Conservation (phyloP, 805 yeast genomes). For the Saccharomycopsis olivae region DNA sequence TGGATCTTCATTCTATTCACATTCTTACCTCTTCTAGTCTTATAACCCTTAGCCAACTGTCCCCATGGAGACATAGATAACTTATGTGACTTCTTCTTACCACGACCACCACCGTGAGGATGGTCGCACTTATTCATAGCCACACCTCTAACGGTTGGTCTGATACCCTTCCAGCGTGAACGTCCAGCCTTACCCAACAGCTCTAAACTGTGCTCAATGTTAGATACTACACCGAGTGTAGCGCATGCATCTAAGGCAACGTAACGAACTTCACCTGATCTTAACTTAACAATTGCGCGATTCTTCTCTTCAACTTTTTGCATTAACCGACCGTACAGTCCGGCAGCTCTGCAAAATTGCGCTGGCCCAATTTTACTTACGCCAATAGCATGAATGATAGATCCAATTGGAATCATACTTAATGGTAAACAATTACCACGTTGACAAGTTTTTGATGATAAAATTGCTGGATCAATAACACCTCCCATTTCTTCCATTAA, state of each 20-base stretch:
- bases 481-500: conserved; percentile 82
- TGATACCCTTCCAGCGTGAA: conserved; percentile 79
- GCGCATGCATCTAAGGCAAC: conserved; percentile 83
- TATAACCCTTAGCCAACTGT: conserved; percentile 79
- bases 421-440: conserved; percentile 94
- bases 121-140: conserved; percentile 97
- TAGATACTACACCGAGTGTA: conserved; percentile 86
- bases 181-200: conserved; percentile 97
- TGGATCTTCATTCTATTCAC: conserved; percentile 75
- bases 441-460: conserved; percentile 77
- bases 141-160: conserved; percentile 95
- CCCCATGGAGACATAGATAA: conserved; percentile 97
- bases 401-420: conserved; percentile 88
- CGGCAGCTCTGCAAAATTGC: conserved; percentile 87
- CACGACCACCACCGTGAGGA: conserved; percentile 99
- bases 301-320: conserved; percentile 63
- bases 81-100: conserved; percentile 95
- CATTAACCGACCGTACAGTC: conserved; percentile 82
- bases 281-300: conserved; percentile 70
- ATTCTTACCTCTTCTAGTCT: conserved; percentile 86
- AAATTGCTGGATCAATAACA: conserved; percentile 80
- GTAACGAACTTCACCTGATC: conserved; percentile 90
- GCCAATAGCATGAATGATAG: conserved; percentile 82
- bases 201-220: conserved; percentile 82
- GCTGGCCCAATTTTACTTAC: conserved; percentile 68